Evolutionary conservation across 805 yeast species (phyloP).

Genomic region (Monosporozyma siamensis): DNA sequence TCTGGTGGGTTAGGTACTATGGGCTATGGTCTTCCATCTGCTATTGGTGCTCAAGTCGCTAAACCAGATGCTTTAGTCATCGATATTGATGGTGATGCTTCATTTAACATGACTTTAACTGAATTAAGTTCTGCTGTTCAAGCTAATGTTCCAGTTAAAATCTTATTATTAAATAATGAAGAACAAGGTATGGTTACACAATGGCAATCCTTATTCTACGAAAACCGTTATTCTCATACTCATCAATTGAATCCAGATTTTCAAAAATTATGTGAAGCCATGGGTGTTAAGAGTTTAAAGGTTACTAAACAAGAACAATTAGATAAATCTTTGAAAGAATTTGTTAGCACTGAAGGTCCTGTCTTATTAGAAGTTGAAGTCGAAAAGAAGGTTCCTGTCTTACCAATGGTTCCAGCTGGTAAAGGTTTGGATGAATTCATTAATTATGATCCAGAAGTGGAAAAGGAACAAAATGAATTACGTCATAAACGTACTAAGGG

Average conservation of each 20-base stretch:
- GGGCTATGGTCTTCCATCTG: slow-evolving; percentile 97
- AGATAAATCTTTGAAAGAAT: slow-evolving; percentile 48
- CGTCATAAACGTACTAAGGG: slow-evolving; percentile 71
- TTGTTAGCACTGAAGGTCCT: slow-evolving; percentile 74
- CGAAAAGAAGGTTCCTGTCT: slow-evolving; percentile 85
- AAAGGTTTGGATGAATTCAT: slow-evolving; percentile 91
- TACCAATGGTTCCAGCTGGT: slow-evolving; percentile 98
- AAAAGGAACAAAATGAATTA: slow-evolving; percentile 56
- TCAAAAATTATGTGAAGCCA: slow-evolving; percentile 84
- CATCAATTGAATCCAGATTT: slow-evolving; percentile 94
- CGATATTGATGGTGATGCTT: slow-evolving; percentile 97
- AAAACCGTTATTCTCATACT: slow-evolving; percentile 93
- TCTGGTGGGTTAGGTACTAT: slow-evolving; percentile 98
- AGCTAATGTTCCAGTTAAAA: slow-evolving; percentile 83
- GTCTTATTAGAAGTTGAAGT: slow-evolving; percentile 83
- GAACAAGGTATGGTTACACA: slow-evolving; percentile 99
- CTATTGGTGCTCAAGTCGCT: slow-evolving; percentile 97
- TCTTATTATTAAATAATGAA: slow-evolving; percentile 85
- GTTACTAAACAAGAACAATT: slow-evolving; percentile 60
- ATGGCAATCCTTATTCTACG: slow-evolving; percentile 97
- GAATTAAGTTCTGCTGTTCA: slow-evolving; percentile 93
- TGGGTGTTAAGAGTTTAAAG: slow-evolving; percentile 82
- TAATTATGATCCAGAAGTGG: slow-evolving; percentile 74
- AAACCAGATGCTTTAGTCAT: slow-evolving; percentile 90
- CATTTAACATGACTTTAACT: slow-evolving; percentile 93